Base-by-base conservation (phyloP, 2,329 filamentous ascomycete genomes). In the Calonectria leucothoes region DNA sequence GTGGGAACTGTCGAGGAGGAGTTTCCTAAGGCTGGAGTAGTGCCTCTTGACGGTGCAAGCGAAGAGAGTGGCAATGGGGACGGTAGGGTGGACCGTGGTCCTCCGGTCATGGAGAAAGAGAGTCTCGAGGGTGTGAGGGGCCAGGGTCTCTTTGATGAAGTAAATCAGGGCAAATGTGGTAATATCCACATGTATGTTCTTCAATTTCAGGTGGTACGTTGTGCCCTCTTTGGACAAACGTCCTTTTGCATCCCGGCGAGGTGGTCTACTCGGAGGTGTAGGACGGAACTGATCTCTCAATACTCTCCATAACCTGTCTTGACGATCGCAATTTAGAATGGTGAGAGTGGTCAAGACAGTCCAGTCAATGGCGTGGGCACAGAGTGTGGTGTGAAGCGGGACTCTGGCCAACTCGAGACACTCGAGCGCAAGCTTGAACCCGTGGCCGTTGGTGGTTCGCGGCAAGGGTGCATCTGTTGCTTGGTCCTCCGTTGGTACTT, bases 101-200 rank as follows among this genome's bases (percentile, higher is more conserved):
- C 73, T 71, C 37, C 71, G 67, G 27, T 75, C 73, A 49, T 73
- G 73, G 14, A 75, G 65, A 51, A 73, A 75, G 20, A 75, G 49
- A 15, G 68, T 52, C 57, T 75, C 68, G n/a, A 75, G 49, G 25
- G 71, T 69, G 45, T 75, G 63, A 31, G 73, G 73, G 8, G 73
- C 73, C 45, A 75, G 33, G 6, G 71, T 75, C 25, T 75, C 70
- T 25, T 73, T 75, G 64, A 75, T 39, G 37, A 75, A 73, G 27
- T 66, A 45, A 23, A 75, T 49, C 31, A 75, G 52, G 23, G 67
- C 57, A 37, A 63, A 75, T 3, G 73, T 71, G 27, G 73, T 75
- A 29, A 73, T 35, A 25, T 75, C 73, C n/a, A 75, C 71, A 15
- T 75, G 73, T 27, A 75, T 68, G n/a, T 66, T 67, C 33, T 69